These are phyloP conservation scores for Barnettozyma californica DNA, from an alignment of 805 yeast species.

Conservation along the genomic window DNA sequence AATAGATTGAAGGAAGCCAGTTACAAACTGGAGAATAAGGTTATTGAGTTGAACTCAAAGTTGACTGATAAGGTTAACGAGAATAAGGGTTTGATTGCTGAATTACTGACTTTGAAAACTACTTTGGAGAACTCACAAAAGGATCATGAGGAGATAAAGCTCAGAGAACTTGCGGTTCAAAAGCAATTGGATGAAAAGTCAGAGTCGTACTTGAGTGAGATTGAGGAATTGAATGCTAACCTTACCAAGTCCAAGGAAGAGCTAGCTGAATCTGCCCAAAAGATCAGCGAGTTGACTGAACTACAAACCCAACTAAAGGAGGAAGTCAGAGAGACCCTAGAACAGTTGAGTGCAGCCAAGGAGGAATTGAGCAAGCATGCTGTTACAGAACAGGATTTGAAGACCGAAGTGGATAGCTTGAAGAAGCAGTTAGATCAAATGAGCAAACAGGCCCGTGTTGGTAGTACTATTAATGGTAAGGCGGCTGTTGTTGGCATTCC, in stretches of 20 bases:
- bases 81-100: constrained; percentile 63
- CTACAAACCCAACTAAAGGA: constrained; percentile 58
- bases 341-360: constrained; percentile 57
- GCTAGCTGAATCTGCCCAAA: constrained; percentile 50
- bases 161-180: constrained; percentile 50
- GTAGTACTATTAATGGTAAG: constrained; percentile 16
- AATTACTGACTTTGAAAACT: constrained; percentile 47
- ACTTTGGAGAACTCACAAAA: constrained; percentile 49
- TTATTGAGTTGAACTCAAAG: constrained; percentile 88
- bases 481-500: constrained; percentile 28
- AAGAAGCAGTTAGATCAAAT: constrained; percentile 28
- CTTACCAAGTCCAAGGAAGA: constrained; percentile 49
- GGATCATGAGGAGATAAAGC: constrained; percentile 48
- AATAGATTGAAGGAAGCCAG: constrained; percentile 87
- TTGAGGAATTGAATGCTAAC: constrained; percentile 49
- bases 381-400: constrained; percentile 57
- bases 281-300: constrained; percentile 53
- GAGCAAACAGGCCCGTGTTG: constrained; percentile 28
- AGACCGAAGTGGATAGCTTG: constrained; percentile 42
- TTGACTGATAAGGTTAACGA: constrained; percentile 76
- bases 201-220: constrained; percentile 42
- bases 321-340: constrained; percentile 57
- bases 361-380: constrained; percentile 52
- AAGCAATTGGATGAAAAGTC: constrained; percentile 40
- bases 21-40: constrained; percentile 91